Evolutionary conservation across 805 yeast genomes (phyloP), one percentile per base, ranked within the genome.

Genomic region (Henningerozyma blattae): DNA sequence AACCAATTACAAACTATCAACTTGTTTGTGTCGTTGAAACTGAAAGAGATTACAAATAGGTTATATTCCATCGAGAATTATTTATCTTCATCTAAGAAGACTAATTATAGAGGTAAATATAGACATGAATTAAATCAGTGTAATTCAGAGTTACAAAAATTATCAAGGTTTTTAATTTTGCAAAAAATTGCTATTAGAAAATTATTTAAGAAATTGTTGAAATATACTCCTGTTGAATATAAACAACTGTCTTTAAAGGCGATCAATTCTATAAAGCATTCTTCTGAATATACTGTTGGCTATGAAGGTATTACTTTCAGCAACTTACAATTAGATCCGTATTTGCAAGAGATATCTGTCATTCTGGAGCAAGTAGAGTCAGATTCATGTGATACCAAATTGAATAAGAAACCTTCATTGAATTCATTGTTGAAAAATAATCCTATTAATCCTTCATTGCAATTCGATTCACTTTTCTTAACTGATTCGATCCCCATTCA

Each of bases 111-210:
- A n/a, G n/a, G n/a, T n/a, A n/a, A n/a, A n/a, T n/a, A n/a, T n/a
- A n/a, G n/a, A 14, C 31, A 34, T 17, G 47, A 48, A 28, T 34
- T 52, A 17, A 44, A 44, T 24, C 38, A 37, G 28, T 50, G 55
- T 29, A 54, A 45, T 31, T 40, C 40, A 19, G 67, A 64, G 30
- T 52, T 75, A 32, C 74, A 72, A 39, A 66, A 70, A 40, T 51
- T 77, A 28, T 64, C 76, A 26, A 64, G 75, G 38, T 77, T 68
- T 45, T 63, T 75, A 15, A 52, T 74, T 20, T 57, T 76, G 29
- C 84, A 77, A 46, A 75, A 72, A 48, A 65, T 76, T 20, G 82
- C 81, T 8, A 49, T 72, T 12, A 64, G 68, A 44, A 77, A 76
- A 55, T 62, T 76, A 36, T 65, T 75, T 45, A 75, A 76, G 54